A percentile compares a stretch with the other conserved stretches of the same genome.
phyloP scores from a whole-genome alignment of 2,329 filamentous ascomycete species.

The Fusarium cyanostomum region DNA sequence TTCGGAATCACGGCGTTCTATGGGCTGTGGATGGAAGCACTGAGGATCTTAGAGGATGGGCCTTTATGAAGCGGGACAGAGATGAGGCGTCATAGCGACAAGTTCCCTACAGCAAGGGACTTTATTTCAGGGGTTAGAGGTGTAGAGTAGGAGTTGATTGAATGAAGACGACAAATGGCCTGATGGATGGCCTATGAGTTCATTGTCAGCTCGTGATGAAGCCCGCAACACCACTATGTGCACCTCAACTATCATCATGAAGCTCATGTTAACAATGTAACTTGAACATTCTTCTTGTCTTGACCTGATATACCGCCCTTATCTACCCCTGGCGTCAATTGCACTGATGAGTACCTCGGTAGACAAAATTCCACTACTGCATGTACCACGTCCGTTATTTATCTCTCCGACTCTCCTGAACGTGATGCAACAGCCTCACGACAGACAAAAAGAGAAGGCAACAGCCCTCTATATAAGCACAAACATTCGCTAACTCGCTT shows the following conservation, averaged over 20 bases:
- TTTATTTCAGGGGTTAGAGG: constrained; percentile 17
- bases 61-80: constrained; percentile 7
- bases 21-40: constrained; percentile 16
- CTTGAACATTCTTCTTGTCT: not conserved
- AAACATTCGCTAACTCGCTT: constrained; percentile 31
- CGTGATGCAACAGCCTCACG: not conserved
- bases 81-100: constrained; percentile 12
- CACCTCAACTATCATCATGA: no score
- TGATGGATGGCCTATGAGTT: constrained; percentile 13
- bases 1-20: constrained; percentile 27
- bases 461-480: constrained; percentile 19
- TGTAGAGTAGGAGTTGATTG: constrained; percentile 38
- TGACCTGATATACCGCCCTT: not conserved
- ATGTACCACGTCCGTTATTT: not conserved
- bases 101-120: not conserved
- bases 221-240: no score
- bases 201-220: not conserved
- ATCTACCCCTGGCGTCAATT: not conserved
- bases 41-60: constrained; percentile 1
- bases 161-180: constrained; percentile 27
- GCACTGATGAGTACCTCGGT: not conserved
- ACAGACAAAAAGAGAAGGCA: not conserved
- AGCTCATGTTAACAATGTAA: no score
- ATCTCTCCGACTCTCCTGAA: not conserved
- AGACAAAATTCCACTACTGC: not conserved